Evolutionary conservation across 2,329 filamentous ascomycete genomes (phyloP).

Genomic region (Diaporthe helianthi): DNA sequence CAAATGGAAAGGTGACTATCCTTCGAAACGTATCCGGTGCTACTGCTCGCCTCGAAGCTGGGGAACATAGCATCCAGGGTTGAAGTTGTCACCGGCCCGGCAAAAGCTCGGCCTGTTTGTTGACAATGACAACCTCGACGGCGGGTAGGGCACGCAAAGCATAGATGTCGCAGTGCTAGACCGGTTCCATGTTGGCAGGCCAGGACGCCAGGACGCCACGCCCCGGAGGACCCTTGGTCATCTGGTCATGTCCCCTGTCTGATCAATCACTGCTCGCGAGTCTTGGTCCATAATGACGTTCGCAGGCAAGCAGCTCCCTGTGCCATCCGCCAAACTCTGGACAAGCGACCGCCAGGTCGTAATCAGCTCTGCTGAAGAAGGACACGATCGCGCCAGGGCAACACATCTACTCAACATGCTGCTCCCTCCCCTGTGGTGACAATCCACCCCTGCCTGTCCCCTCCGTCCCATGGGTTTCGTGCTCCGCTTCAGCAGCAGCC

Average conservation of each 20-base stretch:
- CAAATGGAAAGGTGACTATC: conserved; percentile 11
- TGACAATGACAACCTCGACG: conserved; percentile 4
- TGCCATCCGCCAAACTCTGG: background rate
- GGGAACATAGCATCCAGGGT: background rate
- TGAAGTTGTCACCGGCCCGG: background rate
- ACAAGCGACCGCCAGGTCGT: background rate
- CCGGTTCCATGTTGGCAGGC: conserved; percentile 2
- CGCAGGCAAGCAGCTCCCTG: background rate
- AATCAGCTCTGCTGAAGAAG: background rate
- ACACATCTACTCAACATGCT: background rate
- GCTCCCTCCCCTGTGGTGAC: background rate
- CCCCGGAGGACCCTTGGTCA: background rate
- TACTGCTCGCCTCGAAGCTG: conserved; percentile 1
- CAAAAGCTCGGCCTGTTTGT: background rate
- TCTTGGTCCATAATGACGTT: background rate
- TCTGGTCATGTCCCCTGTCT: background rate
- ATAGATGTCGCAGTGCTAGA: conserved; percentile 1
- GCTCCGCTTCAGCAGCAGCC: conserved; percentile 16
- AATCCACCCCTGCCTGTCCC: background rate
- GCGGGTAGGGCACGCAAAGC: background rate
- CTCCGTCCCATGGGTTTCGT: background rate
- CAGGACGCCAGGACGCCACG: background rate
- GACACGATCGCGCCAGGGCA: background rate
- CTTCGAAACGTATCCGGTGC: conserved; percentile 18
- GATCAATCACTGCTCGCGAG: background rate